Evolutionary conservation across 169 alveolate species (phyloP), one percentile per base, ranked within the genome.

Genomic region (Plasmodium sp.): DNA sequence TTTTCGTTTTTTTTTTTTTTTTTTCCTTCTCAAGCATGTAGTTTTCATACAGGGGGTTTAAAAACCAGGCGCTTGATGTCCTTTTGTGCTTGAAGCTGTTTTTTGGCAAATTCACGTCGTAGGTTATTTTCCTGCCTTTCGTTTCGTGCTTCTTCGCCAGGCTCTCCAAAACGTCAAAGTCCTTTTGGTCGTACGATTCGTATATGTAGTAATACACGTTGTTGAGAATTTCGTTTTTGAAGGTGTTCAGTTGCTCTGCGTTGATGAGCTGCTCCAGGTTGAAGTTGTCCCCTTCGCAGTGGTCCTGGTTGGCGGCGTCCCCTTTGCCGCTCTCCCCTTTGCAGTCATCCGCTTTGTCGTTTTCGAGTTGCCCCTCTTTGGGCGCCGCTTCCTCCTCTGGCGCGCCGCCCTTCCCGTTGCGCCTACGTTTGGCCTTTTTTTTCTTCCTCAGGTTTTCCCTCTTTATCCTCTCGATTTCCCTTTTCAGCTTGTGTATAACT

Each of bases 141-240:
- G 36, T 88, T 43, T 80, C 91, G 48, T 88, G 94, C 82, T 88
- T 88, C 72, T 88, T 80, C 9, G 94, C 94, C 34, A 88, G 73
- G 22, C 80, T 88, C 22, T 88, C 91, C 48, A 88, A 62, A 56
- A 88, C 72, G 0, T 88, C 94, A 74, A 79, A 88, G 48, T 88
- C 94, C 41, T 71, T 88, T 39, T 88, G 94, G 36, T 88, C 94
- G 72, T 88, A 88, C 34, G 94, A 88, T 88, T 88, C 94, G 36
- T 88, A 88, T 88, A 88, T 88, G 82, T 88, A 88, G 43, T 88
- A 88, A 45, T 88, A 88, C 0, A 88, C 94, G 73, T 88, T 88
- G 54, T 88, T 62, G 62, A 88, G 18, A 79, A 88, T 88, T 58
- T 81, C 94, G 36, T 80, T 34, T 80, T 88, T 88, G 51, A 88